Percentiles rank a stretch among this genome's conserved stretches.
Conservation (phyloP, 805 yeast genomes). For the Metschnikowia lachancei region DNA sequence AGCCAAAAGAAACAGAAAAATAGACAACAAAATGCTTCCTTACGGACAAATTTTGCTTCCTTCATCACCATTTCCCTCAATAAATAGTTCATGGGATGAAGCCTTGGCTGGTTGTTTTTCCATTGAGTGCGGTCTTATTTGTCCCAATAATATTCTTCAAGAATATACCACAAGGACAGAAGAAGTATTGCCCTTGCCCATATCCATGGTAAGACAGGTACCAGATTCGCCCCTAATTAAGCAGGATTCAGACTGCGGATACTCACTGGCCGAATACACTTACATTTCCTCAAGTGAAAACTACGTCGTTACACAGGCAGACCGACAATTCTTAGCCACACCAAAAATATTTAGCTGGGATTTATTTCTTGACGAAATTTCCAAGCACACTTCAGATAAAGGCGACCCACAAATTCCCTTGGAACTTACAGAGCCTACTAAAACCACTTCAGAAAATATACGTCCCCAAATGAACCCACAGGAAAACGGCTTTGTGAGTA, state of each 20-base stretch:
- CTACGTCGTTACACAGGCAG: neutral
- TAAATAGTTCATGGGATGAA: slow-evolving; percentile 3
- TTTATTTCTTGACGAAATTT: neutral
- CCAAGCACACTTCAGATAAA: neutral
- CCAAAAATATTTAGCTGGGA: slow-evolving; percentile 6
- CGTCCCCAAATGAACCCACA: too few species aligned
- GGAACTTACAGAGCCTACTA: neutral
- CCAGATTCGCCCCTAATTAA: slow-evolving; percentile 5
- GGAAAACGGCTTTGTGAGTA: neutral
- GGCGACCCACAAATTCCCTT: neutral
- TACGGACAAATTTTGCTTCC: neutral
- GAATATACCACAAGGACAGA: slow-evolving; percentile 5
- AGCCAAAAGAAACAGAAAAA: neutral
- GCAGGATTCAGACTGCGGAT: slow-evolving; percentile 6
- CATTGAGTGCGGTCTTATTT: neutral
- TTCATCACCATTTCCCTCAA: slow-evolving; percentile 2
- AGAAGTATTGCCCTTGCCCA: neutral
- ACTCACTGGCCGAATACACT: slow-evolving; percentile 4
- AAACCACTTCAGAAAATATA: too few species aligned
- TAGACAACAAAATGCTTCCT: neutral
- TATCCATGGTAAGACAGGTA: slow-evolving; percentile 3
- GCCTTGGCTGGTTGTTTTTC: neutral
- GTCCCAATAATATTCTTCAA: slow-evolving; percentile 1
- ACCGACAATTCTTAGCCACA: slow-evolving; percentile 2
- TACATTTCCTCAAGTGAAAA: neutral